Conservation (phyloP, 768 basidiomycete genomes). For the Termitomyces heimii region DNA sequence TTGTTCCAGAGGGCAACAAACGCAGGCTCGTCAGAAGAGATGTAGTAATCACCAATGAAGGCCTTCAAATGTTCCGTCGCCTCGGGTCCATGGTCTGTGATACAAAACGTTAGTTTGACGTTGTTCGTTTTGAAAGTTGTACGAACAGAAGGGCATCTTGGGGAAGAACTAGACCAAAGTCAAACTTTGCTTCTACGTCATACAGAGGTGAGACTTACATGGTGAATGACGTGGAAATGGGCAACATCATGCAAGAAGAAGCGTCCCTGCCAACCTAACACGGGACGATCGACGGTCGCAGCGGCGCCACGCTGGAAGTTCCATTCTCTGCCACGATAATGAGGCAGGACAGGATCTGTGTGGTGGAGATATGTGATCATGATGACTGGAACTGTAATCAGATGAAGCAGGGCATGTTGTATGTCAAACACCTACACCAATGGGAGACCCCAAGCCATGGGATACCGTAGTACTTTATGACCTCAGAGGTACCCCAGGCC, state of each 20-base stretch:
- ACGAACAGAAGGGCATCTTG: constrained; percentile 17
- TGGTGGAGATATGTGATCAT: constrained; percentile 61
- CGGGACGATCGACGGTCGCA: constrained; percentile 50
- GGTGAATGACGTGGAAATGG: constrained; percentile 60
- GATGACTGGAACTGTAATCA: constrained; percentile 24
- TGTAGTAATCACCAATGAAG: constrained; percentile 48
- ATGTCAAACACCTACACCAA: constrained; percentile 35
- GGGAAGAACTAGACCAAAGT: constrained; percentile 13
- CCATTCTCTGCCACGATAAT: constrained; percentile 54
- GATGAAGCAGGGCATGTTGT: background rate
- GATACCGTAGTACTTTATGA: constrained; percentile 43
- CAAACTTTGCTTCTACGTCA: background rate
- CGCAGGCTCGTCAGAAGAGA: constrained; percentile 29
- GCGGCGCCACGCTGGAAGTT: constrained; percentile 58
- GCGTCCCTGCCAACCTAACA: constrained; percentile 59
- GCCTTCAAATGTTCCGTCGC: constrained; percentile 44
- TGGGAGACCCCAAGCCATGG: constrained; percentile 52
- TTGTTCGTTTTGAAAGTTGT: background rate
- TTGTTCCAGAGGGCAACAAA: constrained; percentile 48
- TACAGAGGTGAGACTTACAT: constrained; percentile 26
- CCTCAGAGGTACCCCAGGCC: constrained; percentile 30
- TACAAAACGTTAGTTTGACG: background rate
- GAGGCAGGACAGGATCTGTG: constrained; percentile 49
- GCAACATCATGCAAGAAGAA: constrained; percentile 67
- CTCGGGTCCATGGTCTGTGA: constrained; percentile 45